Evolutionary conservation across 495 filamentous ascomycete genomes (phyloP).

Genomic region (Penicillium bialowiezense): DNA sequence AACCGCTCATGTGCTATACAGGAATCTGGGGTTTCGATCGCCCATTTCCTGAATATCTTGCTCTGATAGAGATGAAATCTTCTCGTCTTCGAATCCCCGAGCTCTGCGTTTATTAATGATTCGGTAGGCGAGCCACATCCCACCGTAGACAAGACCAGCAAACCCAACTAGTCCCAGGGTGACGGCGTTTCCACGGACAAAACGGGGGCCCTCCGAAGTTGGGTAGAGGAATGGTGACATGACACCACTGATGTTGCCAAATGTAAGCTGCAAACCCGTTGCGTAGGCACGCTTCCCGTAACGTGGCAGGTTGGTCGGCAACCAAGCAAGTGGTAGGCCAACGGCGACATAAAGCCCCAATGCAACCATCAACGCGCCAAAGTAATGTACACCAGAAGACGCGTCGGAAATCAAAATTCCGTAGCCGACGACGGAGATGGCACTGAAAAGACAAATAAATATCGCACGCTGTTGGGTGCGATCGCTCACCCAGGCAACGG

Average conservation of each 20-base stretch:
- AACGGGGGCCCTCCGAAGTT: conserved; percentile 37
- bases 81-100: conserved; percentile 50
- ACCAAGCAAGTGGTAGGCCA: conserved; percentile 69
- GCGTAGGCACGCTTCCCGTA: conserved; percentile 73
- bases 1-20: conserved; percentile 50
- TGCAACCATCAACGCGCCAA: conserved; percentile 69
- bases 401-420: conserved; percentile 60
- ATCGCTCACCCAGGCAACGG: conserved; percentile 60
- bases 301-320: conserved; percentile 55
- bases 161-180: conserved; percentile 46
- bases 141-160: conserved; percentile 39
- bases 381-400: conserved; percentile 63
- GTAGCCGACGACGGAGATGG: conserved; percentile 65
- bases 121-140: conserved; percentile 55
- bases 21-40: conserved; percentile 62
- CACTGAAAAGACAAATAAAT: conserved; percentile 55
- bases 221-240: conserved; percentile 60
- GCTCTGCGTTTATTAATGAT: conserved; percentile 54
- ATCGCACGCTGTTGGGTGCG: conserved; percentile 57
- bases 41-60: conserved; percentile 68
- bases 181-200: conserved; percentile 42
- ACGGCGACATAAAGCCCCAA: conserved; percentile 68
- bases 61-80: conserved; percentile 54
- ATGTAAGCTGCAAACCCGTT: conserved; percentile 63
- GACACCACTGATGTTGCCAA: conserved; percentile 67